Evolutionary conservation across 768 basidiomycete species (phyloP), one percentile per base, ranked within the genome.

Genomic region (Tricholoma bakamatsutake): DNA sequence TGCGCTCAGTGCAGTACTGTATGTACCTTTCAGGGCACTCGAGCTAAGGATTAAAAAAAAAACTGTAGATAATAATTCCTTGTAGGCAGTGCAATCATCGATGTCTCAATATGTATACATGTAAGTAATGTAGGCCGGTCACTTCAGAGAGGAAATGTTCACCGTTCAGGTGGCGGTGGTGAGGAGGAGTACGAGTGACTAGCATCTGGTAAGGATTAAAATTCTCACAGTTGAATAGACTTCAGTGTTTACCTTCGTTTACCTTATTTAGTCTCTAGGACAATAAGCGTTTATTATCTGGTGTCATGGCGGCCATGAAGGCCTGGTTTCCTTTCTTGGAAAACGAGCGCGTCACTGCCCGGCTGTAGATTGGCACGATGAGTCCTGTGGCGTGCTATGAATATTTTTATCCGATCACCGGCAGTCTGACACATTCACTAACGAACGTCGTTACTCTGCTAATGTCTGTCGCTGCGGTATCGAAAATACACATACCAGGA

Each of bases 21-120:
- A 89, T 64, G 15, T 82, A 4, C 80, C 80, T 1, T 73, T 88
- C 33, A 72, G 88, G 54, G 73, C 64, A 58, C 43, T 81, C 28
- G 82, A 84, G 62, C 71, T 76, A 30, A 73, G 65, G 48, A 47
- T 71, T 21, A 58, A 66, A 56, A 49, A 57, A n/a, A 51, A 33
- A 33, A 35, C 40, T 61, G 12, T 64, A 52, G 59, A 48, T 37
- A 10, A 28, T 24, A 30, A 28, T 24, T 49, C 9, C 1, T 4
- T 17, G 39, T 40, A 18, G 40, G n/a, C 17, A 40, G 21, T 24
- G 21, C 21, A 3, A 24, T 24, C 21, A 24, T 24, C 21, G 21
- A 24, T 24, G 21, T 24, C 21, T 24, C 21, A 24, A 24, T 24
- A 24, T 24, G 21, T 1, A 24, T 24, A 24, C 21, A 24, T 24